Evolutionary conservation across 2,329 filamentous ascomycete genomes (phyloP).

Genomic region (Aureobasidium lini): DNA sequence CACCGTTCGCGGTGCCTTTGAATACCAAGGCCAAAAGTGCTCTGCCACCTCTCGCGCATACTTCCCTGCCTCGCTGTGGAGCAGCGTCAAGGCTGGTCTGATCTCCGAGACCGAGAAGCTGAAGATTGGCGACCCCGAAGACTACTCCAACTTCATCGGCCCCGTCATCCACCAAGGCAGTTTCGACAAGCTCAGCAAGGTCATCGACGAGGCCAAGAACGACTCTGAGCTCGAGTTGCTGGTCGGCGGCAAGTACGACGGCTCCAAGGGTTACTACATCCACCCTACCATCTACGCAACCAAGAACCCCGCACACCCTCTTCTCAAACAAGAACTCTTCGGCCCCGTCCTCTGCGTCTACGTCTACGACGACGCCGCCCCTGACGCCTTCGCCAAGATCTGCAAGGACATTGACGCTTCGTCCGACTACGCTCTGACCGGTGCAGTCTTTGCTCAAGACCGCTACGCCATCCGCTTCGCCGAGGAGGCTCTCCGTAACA

Average conservation of each 20-base stretch:
- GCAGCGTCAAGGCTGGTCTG: slow-evolving; percentile 61
- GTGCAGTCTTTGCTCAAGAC: slow-evolving; percentile 66
- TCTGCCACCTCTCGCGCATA: slow-evolving; percentile 76
- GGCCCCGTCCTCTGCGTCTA: slow-evolving; percentile 68
- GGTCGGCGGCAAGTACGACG: slow-evolving; percentile 69
- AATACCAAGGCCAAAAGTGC: slow-evolving; percentile 90
- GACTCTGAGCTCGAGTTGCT: slow-evolving; percentile 67
- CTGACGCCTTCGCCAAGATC: slow-evolving; percentile 50
- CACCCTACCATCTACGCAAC: slow-evolving; percentile 76
- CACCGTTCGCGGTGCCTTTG: slow-evolving; percentile 79
- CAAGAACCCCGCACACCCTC: slow-evolving; percentile 63
- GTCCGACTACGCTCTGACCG: slow-evolving; percentile 71
- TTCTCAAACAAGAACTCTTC: slow-evolving; percentile 74
- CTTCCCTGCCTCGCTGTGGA: slow-evolving; percentile 67
- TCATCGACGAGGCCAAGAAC: slow-evolving; percentile 72
- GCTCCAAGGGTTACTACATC: slow-evolving; percentile 72
- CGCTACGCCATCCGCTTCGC: slow-evolving; percentile 58
- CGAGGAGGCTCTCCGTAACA: slow-evolving; percentile 63
- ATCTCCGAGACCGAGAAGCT: slow-evolving; percentile 62
- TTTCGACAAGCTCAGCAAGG: slow-evolving; percentile 70
- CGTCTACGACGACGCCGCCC: slow-evolving; percentile 61
- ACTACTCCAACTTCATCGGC: slow-evolving; percentile 74
- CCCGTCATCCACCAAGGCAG: slow-evolving; percentile 77
- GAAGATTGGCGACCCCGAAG: slow-evolving; percentile 61
- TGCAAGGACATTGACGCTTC: slow-evolving; percentile 61